Percentiles rank a stretch among this genome's conserved stretches.
phyloP scores from a whole-genome alignment of 192 early-diverging fungal genomes.

The Borealophlyctis nickersoniae region DNA sequence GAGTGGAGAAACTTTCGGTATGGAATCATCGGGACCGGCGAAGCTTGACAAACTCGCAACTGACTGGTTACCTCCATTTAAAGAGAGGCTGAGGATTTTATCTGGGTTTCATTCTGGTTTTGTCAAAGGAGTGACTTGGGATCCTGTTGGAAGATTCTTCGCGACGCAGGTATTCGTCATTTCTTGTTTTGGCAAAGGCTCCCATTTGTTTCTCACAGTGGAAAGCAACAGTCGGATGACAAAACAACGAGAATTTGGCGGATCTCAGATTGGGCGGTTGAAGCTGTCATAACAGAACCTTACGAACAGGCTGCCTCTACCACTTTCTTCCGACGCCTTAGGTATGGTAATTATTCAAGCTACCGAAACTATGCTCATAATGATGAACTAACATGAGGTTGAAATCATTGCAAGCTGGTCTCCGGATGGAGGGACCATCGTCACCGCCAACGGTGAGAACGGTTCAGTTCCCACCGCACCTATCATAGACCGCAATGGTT shows the following conservation, averaged over 20 bases:
- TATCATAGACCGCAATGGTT: conserved; percentile 72
- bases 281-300: conserved; percentile 68
- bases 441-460: conserved; percentile 84
- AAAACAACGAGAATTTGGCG: conserved; percentile 83
- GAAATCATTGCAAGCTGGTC: conserved; percentile 87
- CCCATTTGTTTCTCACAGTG: background rate
- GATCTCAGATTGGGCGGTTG: conserved; percentile 82
- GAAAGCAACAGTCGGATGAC: conserved; percentile 73
- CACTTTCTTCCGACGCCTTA: conserved; percentile 85
- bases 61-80: background rate
- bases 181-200: no score
- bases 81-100: conserved; percentile 56
- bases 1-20: conserved; percentile 80
- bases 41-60: conserved; percentile 11
- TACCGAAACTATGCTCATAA: background rate
- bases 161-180: conserved; percentile 83
- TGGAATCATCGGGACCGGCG: background rate
- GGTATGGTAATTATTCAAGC: no score
- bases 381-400: background rate
- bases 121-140: conserved; percentile 96
- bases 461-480: conserved; percentile 74
- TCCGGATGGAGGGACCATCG: conserved; percentile 94
- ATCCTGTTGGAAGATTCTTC: conserved; percentile 90
- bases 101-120: conserved; percentile 71
- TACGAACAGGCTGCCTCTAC: conserved; percentile 75